Base-by-base conservation (phyloP, 2,329 filamentous ascomycete genomes). In the Hymenoscyphus repandus region DNA sequence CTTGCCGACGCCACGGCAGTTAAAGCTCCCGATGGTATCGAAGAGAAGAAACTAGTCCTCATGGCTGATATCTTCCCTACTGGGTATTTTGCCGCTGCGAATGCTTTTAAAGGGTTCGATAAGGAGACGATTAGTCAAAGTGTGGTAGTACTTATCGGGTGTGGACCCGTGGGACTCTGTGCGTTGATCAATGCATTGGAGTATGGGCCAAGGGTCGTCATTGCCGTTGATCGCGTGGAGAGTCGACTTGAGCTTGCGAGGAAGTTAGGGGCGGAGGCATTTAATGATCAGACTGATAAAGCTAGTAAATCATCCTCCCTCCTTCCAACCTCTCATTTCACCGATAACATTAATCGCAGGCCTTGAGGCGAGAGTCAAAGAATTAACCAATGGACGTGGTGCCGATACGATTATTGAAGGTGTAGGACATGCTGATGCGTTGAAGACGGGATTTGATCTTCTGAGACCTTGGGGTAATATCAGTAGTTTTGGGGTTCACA, bases 31-130 rank as follows among this genome's bases (percentile, higher is more conserved):
- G 69, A 79, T 1, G 80, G 77, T 7, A 85, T 96, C 51, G 80
- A 85, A 17, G 85, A 92, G 59, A 79, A 86, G 57, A 82, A 82
- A 33, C 75, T 95, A 44, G 82, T 95, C 6, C 77, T 96, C 22
- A 95, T 96, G 90, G 90, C 88, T 13, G 90, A 96, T 65, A 95
- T 96, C 62, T 95, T 93, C 69, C 90, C 90, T 1, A 89, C 85
- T 0, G 88, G 91, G 6, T 95, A 82, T 70, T 95, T 91, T 61
- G 90, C 88, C 6, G 88, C 88, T 4, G 77, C 78, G 51, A 93
- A 90, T 63, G 91, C 83, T 6, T 85, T 95, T 67, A 79, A 80
- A 5, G 59, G 51, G 71, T 84, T 63, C 74, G 85, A 36, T 39
- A 20, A 56, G 39, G 75, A 82, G 54, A 75, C 83, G 50, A 78